Evolutionary conservation across 2,329 filamentous ascomycete genomes (phyloP), one percentile per base, ranked within the genome.

Genomic region (Diaporthe ampelina): DNA sequence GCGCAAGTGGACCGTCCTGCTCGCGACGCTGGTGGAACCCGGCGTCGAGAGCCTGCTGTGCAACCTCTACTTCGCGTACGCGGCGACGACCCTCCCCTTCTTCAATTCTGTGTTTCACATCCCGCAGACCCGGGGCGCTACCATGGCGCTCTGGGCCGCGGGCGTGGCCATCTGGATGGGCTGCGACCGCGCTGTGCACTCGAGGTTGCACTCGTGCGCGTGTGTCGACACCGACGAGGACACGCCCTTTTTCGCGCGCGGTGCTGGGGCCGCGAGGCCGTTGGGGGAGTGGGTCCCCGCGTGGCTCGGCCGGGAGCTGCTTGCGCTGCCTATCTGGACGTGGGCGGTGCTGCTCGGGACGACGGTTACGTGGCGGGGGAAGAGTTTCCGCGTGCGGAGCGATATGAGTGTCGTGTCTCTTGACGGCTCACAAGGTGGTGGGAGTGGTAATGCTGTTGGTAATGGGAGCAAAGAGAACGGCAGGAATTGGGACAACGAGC

Each of bases 281-380:
- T 93, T 97, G 73, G 76, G 82, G 0, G 88, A 94, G 77, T 99
- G 95, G 94, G 80, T 97, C 5, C 81, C 88, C 8, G 94, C 95
- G 0, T 99, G 97, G 97, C 78, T 97, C 0, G 95, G 94, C 0
- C 88, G 97, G 43, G 97, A 99, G 83, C 77, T 90, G 0, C 86
- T 98, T 11, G 95, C 97, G 0, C 86, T 98, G 59, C 95, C 95
- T 0, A 93, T 99, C 74, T 99, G 97, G 97, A 85, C 91, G 0
- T 95, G 93, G 90, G 97, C 97, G 0, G 94, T 98, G 26, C 91
- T 94, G 78, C 93, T 96, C n/a, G 97, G 97, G 0, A 91, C 93
- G 1, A 96, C 92, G 0, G 94, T 99, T 0, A 90, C 90, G 70
- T 99, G 97, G 97, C 88, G 97, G 72, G 96, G 95, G 0, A 92